Conservation (phyloP, 305 asterid species). For the Withania somnifera region DNA sequence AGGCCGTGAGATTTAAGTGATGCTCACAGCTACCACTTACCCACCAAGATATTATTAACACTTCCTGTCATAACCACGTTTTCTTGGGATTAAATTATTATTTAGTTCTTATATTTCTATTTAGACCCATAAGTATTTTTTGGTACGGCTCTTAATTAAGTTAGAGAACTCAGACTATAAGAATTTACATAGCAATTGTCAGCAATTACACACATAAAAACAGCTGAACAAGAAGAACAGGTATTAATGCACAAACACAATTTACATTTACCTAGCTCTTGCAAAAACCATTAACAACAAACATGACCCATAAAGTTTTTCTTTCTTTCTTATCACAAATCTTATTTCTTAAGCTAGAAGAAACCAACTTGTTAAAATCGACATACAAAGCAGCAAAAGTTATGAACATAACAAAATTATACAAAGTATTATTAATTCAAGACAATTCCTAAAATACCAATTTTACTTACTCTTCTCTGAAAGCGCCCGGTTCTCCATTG, state of each 20-base stretch:
- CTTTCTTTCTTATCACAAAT: background rate
- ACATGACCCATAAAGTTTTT: background rate
- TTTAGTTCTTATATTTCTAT: background rate
- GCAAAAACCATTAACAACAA: background rate
- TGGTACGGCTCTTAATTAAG: background rate
- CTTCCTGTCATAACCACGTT: background rate
- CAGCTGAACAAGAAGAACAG: background rate
- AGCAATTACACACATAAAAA: background rate
- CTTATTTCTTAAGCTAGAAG: background rate
- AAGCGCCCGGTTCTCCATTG: background rate
- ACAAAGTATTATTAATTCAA: background rate
- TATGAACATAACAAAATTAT: background rate
- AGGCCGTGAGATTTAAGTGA: background rate
- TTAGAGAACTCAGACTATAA: background rate
- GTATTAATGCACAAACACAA: background rate
- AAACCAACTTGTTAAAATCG: background rate
- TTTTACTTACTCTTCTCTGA: background rate
- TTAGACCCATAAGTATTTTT: background rate
- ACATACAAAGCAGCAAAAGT: background rate
- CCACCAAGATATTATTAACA: background rate
- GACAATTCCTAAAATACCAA: background rate
- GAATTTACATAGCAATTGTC: background rate
- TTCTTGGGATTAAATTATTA: background rate
- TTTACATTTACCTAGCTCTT: no score
- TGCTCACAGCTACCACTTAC: background rate